Base-by-base conservation (phyloP, 2,329 filamentous ascomycete genomes). In the Sclerotinia spermophila region DNA sequence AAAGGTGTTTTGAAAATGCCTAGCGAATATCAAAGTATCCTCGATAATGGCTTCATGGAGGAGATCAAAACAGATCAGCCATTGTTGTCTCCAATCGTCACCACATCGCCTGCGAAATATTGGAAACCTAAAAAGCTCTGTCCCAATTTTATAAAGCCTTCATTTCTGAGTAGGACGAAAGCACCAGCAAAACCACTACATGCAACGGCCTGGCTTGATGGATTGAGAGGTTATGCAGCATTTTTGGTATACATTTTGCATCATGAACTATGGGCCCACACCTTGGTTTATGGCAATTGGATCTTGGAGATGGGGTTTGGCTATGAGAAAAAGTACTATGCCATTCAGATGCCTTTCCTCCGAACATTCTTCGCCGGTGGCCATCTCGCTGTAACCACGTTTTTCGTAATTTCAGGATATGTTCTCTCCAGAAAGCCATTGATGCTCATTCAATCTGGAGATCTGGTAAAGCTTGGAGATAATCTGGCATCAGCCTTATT, bases 341-440 rank as follows among this genome's bases (percentile, higher is more conserved):
- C 83, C 81, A 75, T 77, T 80, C 35, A 83, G 68, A 81, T 92
- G 5, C 89, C 88, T 5, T 82, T 83, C 1, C 78, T 92, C 45
- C 83, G 90, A 40, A 81, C 82, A 48, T 84, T 91, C 74, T 89
- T 90, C 77, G 82, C 83, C 2, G 86, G 88, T 2, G 87, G 88
- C 0, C 87, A 90, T 73, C 86, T 85, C 59, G 86, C 88, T 8
- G 86, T 87, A 81, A 33, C 83, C 71, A 79, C 84, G 38, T 85
- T 85, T 76, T 85, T 84, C 76, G 79, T 84, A 72, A 82, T 85
- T 30, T 84, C 83, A 2, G 83, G 83, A 44, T 84, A 84, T 72
- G 82, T 80, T 0, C 79, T 67, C 84, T 82, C 83, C 2, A 78
- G 80, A 61, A 83, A 83, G 72, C 82, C 83, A 1, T 74, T 86